Percentiles rank a stretch among this genome's conserved stretches.
phyloP scores from a whole-genome alignment of 2,329 filamentous ascomycete genomes.

The Hypoxylon rubiginosum region DNA sequence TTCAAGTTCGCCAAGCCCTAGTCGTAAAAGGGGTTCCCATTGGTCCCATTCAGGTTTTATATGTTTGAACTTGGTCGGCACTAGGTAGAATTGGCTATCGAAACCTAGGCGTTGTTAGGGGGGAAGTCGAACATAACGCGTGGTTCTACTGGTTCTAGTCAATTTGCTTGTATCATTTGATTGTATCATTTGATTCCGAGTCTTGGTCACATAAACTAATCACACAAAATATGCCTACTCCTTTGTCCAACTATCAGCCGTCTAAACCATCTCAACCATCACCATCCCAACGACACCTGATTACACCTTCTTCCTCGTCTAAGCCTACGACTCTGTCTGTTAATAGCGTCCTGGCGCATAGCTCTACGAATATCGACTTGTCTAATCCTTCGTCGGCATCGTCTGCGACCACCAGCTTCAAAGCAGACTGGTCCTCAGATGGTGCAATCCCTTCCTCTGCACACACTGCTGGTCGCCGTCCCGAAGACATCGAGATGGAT shows the following conservation, averaged over 20 bases:
- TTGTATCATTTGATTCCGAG: constrained; percentile 27
- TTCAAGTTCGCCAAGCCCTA: constrained; percentile 24
- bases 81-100: constrained; percentile 20
- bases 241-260: constrained; percentile 46
- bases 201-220: neutral
- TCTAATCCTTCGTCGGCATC: constrained; percentile 52
- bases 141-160: constrained; percentile 21
- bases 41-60: constrained; percentile 26
- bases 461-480: constrained; percentile 45
- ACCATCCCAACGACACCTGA: constrained; percentile 35
- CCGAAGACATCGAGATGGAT: constrained; percentile 69
- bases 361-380: constrained; percentile 44
- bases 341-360: constrained; percentile 44
- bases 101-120: constrained; percentile 21
- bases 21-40: constrained; percentile 16
- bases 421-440: constrained; percentile 51
- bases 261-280: neutral
- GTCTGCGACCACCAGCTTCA: constrained; percentile 53
- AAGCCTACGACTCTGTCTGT: constrained; percentile 36
- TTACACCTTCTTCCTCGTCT: constrained; percentile 34
- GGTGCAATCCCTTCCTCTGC: constrained; percentile 43
- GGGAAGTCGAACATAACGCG: constrained; percentile 32
- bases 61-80: constrained; percentile 26
- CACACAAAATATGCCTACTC: constrained; percentile 47
- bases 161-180: constrained; percentile 34